A percentile compares a stretch with the other conserved stretches of the same genome.
phyloP scores from a whole-genome alignment of 306 rosid species.

The Quercus rubra region DNA sequence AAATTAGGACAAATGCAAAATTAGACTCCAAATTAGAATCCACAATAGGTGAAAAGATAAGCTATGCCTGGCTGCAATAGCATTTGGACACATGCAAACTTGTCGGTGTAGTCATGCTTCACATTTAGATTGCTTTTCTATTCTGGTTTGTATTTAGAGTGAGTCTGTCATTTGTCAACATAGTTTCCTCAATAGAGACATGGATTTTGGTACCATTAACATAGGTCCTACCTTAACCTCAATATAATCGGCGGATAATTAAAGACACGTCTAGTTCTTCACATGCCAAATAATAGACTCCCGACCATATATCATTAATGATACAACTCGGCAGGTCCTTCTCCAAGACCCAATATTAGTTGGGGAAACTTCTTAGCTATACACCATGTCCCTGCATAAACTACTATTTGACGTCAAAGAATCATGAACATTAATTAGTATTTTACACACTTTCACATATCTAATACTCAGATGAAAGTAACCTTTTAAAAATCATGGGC shows the following conservation, averaged over 20 bases:
- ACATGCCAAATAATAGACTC: slow-evolving; percentile 14
- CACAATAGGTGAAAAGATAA: too few relatives aligned
- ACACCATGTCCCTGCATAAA: background rate
- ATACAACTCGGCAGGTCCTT: slow-evolving; percentile 25
- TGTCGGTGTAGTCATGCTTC: too few relatives aligned
- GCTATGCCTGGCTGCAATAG: too few relatives aligned
- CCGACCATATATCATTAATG: slow-evolving; percentile 28
- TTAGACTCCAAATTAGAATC: too few relatives aligned
- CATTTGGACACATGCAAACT: too few relatives aligned
- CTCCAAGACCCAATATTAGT: slow-evolving; percentile 19
- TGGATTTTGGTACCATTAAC: slow-evolving; percentile 25
- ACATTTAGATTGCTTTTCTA: background rate
- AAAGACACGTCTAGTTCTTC: slow-evolving; percentile 12
- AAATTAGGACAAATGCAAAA: too few relatives aligned
- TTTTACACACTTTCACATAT: background rate
- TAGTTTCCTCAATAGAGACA: slow-evolving; percentile 12
- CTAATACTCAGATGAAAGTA: slow-evolving; percentile 6
- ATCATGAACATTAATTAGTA: background rate
- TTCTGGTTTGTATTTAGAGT: background rate
- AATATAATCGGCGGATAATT: slow-evolving; percentile 4
- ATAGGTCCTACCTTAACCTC: slow-evolving; percentile 20
- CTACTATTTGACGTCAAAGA: background rate
- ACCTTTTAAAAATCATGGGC: slow-evolving; percentile 1
- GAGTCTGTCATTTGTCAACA: slow-evolving; percentile 11
- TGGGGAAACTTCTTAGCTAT: slow-evolving; percentile 15